Base-by-base conservation (phyloP, 768 basidiomycete species). In the Tylopilus sp. region DNA sequence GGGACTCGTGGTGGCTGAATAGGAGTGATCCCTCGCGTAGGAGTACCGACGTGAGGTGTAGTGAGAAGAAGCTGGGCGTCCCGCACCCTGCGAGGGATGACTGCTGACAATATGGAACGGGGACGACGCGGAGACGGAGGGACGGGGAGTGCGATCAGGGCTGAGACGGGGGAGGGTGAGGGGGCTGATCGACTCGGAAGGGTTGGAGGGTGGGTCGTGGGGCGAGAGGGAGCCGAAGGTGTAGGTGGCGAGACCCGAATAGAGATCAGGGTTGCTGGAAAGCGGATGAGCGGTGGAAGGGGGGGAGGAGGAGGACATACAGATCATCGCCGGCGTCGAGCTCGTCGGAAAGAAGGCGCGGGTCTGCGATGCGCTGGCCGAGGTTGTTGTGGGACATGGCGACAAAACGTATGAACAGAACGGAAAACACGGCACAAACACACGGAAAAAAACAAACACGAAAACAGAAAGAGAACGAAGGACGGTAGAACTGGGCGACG, bases 71-170 rank as follows among this genome's bases (percentile, higher is more conserved):
- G 60, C 55, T 60, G 65, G 45, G 61, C 55, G 53, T 66, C 65
- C 62, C 60, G 63, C 21, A 64, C 56, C 48, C 58, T 59, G 65
- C 65, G 63, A 67, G 45, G 63, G 68, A 72, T 62, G 72, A 71
- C 62, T 74, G 72, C 56, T 61, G 60, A 54, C 63, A 57, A 40
- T 33, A 43, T 41, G 49, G 7, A 52, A 49, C 6, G 49, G 33
- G 44, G 52, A 19, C 6, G 65, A 40, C 29, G 55, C 54, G 21
- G 71, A 72, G 30, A 78, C 61, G 24, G 78, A 78, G 11, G 72
- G 74, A 36, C 78, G 76, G 6, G 78, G 78, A 1, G 78, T 78
- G 33, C 69, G 72, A 58, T 79, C 76, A 19, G 68, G 43, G 33
- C 70, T 72, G 37, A 53, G n/a, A 12, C 62, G 52, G 22, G 52